Conservation (phyloP, 305 asterid species). For the Ilex paraguariensis region DNA sequence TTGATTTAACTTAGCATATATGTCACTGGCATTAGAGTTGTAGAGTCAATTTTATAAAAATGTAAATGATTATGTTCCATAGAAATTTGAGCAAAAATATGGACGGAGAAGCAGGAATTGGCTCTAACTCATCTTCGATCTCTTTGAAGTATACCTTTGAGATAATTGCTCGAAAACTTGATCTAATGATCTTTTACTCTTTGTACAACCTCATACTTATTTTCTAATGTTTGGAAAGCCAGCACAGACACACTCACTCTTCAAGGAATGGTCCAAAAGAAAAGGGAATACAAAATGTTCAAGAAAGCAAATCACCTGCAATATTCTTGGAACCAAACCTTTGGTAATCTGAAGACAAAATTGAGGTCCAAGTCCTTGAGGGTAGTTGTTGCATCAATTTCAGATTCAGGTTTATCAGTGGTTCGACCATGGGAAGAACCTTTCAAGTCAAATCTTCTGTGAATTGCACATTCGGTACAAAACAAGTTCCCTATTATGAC, state of each 20-base stretch:
- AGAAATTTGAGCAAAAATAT: no score
- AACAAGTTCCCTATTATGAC: constrained; percentile 94
- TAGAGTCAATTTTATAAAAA: no score
- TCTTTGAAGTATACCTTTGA: neutral
- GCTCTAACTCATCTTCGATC: no score
- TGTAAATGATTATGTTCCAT: no score
- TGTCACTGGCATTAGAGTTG: no score
- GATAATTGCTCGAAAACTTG: neutral
- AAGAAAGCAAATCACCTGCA: constrained; percentile 43
- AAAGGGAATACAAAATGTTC: neutral
- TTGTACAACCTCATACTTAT: neutral
- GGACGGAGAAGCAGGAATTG: no score
- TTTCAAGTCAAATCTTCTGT: constrained; percentile 84
- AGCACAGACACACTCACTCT: neutral
- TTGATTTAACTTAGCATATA: no score
- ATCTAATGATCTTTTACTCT: no score
- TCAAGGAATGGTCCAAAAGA: neutral
- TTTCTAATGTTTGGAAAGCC: neutral
- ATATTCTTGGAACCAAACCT: constrained; percentile 69
- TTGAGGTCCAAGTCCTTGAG: constrained; percentile 95
- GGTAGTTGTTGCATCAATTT: constrained; percentile 74
- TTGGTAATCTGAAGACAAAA: constrained; percentile 68
- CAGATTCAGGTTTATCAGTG: constrained; percentile 60
- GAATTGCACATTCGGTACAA: constrained; percentile 65
- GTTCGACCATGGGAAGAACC: constrained; percentile 97